Evolutionary conservation across 371 early-diverging fungal genomes (phyloP).

Genomic region (Mucor piriformis): DNA sequence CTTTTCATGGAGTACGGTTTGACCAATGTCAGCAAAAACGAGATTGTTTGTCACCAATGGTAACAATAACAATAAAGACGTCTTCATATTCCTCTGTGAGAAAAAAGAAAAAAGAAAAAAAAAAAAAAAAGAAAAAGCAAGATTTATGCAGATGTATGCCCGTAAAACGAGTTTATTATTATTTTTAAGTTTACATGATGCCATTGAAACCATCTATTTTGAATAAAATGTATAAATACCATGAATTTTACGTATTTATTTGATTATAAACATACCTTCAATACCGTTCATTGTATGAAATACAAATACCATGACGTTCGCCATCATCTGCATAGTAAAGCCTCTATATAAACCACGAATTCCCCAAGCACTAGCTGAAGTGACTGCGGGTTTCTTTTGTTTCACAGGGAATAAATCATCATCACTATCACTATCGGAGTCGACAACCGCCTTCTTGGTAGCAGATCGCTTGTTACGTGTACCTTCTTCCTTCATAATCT

Average conservation of each 20-base stretch:
- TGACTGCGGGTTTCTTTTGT: not conserved
- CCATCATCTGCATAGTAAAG: conserved; percentile 68
- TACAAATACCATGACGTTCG: conserved; percentile 63
- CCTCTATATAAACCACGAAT: conserved; percentile 81
- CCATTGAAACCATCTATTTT: conserved; percentile 4
- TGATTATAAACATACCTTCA: too few relatives aligned
- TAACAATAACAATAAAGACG: not conserved
- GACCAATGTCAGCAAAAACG: not conserved
- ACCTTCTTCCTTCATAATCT: conserved; percentile 91
- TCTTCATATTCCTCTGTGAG: not conserved
- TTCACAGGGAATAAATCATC: conserved; percentile 13
- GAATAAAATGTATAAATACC: too few relatives aligned
- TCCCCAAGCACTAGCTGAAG: conserved; percentile 56
- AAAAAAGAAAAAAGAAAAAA: conserved; percentile 2
- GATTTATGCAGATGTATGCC: too few relatives aligned
- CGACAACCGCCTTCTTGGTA: conserved; percentile 17
- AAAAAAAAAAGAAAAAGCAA: not conserved
- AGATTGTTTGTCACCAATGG: not conserved
- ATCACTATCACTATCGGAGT: conserved; percentile 23
- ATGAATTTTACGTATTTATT: too few relatives aligned
- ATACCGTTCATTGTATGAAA: conserved; percentile 57
- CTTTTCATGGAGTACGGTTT: conserved; percentile 15
- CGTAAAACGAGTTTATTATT: too few relatives aligned
- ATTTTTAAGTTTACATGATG: not conserved
- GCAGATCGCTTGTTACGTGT: conserved; percentile 26